Base-by-base conservation (phyloP, 176 grass and related monocot species). In the Avena sativa region DNA sequence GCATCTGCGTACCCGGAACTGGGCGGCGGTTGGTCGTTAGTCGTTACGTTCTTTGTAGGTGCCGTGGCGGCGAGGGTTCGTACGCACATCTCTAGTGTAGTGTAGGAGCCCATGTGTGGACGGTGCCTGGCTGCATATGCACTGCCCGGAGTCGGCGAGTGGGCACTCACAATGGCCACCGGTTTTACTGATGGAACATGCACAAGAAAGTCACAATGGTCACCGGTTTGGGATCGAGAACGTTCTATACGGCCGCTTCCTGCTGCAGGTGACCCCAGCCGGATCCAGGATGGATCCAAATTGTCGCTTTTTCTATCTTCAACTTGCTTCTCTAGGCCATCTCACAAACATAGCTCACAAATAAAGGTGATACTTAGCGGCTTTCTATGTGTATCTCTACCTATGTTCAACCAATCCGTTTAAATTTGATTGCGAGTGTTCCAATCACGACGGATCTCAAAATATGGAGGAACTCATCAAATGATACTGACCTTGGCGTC, bases 1-100 rank as follows among this genome's bases (percentile, higher is more conserved):
- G 81, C 74, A 36, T 84, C 72, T 25, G 73, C 46, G 9, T 23
- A 43, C 5, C 70, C 19, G 69, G 12, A 44, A 13, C 8, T 72
- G 32, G 80, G 86, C 20, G 76, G 71, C 56, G 80, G 74, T 44
- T 87, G 86, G 79, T 50, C 78, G 71, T 36, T 60, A 1, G 40
- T 43, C n/a, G 9, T 60, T 3, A 46, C 17, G 11, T 4, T 16
- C 23, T 21, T 1, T 16, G 76, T 43, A 5, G 28, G 0, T 80
- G 82, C 87, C 87, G 82, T 80, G 66, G 30, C 48, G 82, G 56
- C 3, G 75, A 84, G 81, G 87, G 53, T 48, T 73, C 71, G 20
- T 21, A 21, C 43, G 71, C 6, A 12, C 38, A 48, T 73, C 71
- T 73, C 71, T 73, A 48, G 43, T 36, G n/a, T 73, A 48, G 43